A percentile compares a stretch with the other conserved stretches of the same genome.
Conservation (phyloP, 495 filamentous ascomycete species). For the Glonium stellatum region DNA sequence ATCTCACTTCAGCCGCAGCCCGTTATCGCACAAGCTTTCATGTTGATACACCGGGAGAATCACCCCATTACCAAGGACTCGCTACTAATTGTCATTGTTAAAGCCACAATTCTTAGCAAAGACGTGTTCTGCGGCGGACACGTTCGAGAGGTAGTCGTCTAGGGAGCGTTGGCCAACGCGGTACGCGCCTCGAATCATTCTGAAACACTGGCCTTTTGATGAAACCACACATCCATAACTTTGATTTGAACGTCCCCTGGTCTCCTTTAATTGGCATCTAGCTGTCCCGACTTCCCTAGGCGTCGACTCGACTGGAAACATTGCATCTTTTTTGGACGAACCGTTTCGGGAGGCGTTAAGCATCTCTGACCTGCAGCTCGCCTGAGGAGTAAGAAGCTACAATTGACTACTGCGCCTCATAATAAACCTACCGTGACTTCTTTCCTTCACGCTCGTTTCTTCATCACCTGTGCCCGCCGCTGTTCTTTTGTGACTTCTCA, state of each 20-base stretch:
- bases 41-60: not conserved
- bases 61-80: not conserved
- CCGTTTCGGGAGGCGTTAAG: not conserved
- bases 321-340: slow-evolving; percentile 5
- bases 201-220: slow-evolving; percentile 21
- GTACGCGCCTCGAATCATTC: slow-evolving; percentile 10
- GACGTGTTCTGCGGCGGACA: not conserved
- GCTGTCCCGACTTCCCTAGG: not conserved
- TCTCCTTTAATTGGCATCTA: slow-evolving; percentile 13
- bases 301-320: not conserved
- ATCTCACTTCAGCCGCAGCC: not conserved
- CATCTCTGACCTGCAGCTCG: not conserved
- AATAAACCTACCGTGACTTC: not conserved
- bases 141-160: not conserved
- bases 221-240: slow-evolving; percentile 1
- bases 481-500: not conserved
- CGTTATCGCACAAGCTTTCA: not conserved
- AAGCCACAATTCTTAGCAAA: not conserved
- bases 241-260: not conserved
- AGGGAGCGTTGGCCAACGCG: slow-evolving; percentile 1
- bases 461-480: not conserved
- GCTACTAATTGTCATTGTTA: not conserved
- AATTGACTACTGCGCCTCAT: not conserved
- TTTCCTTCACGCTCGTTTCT: not conserved
- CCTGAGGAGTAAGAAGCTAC: not conserved